These are phyloP conservation scores for Aphanomyces euteiches DNA, from an alignment of 352 stramenopile genomes.

Conservation along the genomic window DNA sequence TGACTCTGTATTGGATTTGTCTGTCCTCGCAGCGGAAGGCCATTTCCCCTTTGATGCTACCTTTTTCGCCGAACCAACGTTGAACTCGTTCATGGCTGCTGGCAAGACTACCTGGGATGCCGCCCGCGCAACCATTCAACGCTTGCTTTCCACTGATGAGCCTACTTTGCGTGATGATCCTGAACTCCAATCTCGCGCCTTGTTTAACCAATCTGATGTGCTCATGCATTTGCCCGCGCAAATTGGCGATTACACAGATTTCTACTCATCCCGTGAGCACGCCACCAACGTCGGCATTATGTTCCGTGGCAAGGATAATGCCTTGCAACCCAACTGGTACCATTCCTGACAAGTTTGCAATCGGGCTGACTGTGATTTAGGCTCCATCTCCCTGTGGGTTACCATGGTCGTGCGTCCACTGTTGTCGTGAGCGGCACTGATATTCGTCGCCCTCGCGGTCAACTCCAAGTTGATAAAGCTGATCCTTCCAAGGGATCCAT, in stretches of 20 bases:
- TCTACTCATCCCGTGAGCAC: constrained; percentile 96
- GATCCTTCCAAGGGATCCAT: constrained; percentile 91
- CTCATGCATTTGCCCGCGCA: constrained; percentile 90
- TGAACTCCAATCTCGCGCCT: constrained; percentile 58
- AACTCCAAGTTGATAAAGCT: constrained; percentile 87
- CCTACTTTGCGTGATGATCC: constrained; percentile 77
- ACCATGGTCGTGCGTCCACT: constrained; percentile 93
- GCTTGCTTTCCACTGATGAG: constrained; percentile 74
- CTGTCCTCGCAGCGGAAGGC: constrained; percentile 83
- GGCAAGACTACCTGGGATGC: constrained; percentile 81
- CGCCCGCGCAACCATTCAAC: constrained; percentile 82
- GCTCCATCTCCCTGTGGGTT: constrained; percentile 96
- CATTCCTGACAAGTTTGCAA: neutral
- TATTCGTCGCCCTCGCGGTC: constrained; percentile 83
- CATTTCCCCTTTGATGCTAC: constrained; percentile 83
- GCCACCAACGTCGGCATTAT: constrained; percentile 94
- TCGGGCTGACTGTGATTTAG: constrained; percentile 28
- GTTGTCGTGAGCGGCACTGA: constrained; percentile 84
- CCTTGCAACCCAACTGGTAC: constrained; percentile 95
- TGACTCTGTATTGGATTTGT: constrained; percentile 85
- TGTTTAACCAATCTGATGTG: constrained; percentile 73
- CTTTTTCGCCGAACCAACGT: constrained; percentile 67
- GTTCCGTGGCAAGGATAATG: constrained; percentile 92
- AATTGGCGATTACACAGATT: constrained; percentile 98
- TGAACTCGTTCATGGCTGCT: constrained; percentile 94